A percentile compares a stretch with the other conserved stretches of the same genome.
These are phyloP conservation scores for Geranium incanum DNA, from an alignment of 441 rosid genomes.

Conservation along the genomic window DNA sequence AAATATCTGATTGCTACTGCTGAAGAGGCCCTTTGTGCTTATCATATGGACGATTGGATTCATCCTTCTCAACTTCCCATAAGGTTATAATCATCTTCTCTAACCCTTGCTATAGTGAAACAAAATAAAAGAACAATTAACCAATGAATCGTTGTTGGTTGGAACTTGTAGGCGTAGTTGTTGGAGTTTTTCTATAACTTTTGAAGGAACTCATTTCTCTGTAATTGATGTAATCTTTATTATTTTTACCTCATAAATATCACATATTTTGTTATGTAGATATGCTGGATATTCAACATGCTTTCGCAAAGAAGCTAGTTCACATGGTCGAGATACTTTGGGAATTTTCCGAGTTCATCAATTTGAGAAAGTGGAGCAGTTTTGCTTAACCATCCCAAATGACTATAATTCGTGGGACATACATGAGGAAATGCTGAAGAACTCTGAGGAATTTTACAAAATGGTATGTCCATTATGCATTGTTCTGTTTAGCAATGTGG, in stretches of 20 bases:
- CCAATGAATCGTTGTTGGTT: not conserved
- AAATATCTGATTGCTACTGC: constrained; percentile 94
- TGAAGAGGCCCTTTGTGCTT: constrained; percentile 84
- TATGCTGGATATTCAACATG: constrained; percentile 87
- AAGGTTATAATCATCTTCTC: constrained; percentile 33
- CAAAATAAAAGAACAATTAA: too few species aligned
- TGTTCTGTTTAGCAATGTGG: too few species aligned
- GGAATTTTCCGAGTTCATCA: too few species aligned
- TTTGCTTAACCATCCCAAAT: too few species aligned
- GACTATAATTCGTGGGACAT: too few species aligned
- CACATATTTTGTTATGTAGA: constrained; percentile 28
- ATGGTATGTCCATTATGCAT: constrained; percentile 27
- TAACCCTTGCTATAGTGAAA: not conserved
- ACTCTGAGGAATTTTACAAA: constrained; percentile 38
- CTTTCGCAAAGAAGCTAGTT: constrained; percentile 32
- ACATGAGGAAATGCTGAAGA: too few species aligned
- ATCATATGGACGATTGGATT: constrained; percentile 84
- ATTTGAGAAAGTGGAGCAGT: too few species aligned
- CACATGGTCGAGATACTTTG: too few species aligned
- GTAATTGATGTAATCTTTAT: not conserved
- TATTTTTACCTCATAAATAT: too few species aligned
- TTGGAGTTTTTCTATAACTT: not conserved
- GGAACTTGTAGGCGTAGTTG: not conserved
- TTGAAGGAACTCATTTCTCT: not conserved
- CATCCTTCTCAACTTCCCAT: constrained; percentile 77